A percentile compares a stretch with the other conserved stretches of the same genome.
phyloP scores from a whole-genome alignment of 768 basidiomycete genomes.

The Mrakia blollopis region DNA sequence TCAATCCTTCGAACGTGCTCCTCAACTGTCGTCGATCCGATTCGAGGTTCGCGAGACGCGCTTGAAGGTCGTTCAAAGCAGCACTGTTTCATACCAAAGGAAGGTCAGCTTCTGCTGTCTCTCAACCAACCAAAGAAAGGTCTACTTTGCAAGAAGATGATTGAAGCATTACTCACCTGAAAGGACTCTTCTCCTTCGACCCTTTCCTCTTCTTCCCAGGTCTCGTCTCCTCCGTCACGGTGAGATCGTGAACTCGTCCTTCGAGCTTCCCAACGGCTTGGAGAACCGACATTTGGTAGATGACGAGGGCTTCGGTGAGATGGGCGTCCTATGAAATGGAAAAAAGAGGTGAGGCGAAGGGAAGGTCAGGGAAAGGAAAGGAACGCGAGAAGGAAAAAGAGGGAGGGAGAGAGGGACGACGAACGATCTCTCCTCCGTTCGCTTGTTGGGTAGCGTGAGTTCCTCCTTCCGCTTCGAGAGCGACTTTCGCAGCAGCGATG shows the following conservation, averaged over 20 bases:
- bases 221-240: constrained; percentile 14
- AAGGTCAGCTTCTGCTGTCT: neutral
- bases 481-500: constrained; percentile 33
- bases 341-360: too few species aligned
- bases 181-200: constrained; percentile 26
- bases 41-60: constrained; percentile 32
- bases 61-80: constrained; percentile 25
- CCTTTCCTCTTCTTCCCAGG: neutral
- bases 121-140: neutral
- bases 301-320: constrained; percentile 42
- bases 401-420: neutral
- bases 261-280: constrained; percentile 25
- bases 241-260: constrained; percentile 35
- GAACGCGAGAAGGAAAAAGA: neutral
- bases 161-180: constrained; percentile 12
- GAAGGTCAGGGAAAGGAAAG: neutral
- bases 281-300: constrained; percentile 43
- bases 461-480: constrained; percentile 27
- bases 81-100: constrained; percentile 3
- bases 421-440: neutral
- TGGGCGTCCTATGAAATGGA: constrained; percentile 37
- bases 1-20: constrained; percentile 29
- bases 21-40: constrained; percentile 23
- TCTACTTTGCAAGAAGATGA: neutral
- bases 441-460: constrained; percentile 1